phyloP scores from a whole-genome alignment of 2,329 filamentous ascomycete species.

The Colletotrichum orbiculare region DNA sequence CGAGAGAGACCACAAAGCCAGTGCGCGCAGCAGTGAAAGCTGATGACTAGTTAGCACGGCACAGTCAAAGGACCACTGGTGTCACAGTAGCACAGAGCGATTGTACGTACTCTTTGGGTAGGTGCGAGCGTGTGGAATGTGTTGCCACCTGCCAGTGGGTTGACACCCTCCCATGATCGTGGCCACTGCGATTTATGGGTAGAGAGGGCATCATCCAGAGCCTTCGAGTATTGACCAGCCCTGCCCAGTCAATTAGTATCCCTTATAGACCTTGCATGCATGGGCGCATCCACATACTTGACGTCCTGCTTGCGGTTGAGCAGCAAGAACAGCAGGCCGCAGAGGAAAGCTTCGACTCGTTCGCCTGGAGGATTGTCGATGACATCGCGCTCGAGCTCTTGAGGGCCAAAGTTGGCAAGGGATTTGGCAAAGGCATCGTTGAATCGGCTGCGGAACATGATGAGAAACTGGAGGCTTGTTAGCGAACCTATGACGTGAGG shows the following conservation, averaged over 20 bases:
- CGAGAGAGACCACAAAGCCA: conserved; percentile 89
- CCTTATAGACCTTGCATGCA: not conserved
- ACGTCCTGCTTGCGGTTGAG: conserved; percentile 98
- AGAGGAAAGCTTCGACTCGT: conserved; percentile 87
- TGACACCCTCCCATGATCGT: conserved; percentile 82
- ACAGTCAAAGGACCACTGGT: not conserved
- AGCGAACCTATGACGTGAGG: conserved; percentile 43
- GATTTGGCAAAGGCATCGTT: conserved; percentile 89
- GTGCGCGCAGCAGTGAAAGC: conserved; percentile 84
- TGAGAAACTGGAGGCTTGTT: conserved; percentile 80
- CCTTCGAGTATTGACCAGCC: conserved; percentile 90
- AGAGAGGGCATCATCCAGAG: conserved; percentile 91
- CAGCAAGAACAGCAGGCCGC: conserved; percentile 86
- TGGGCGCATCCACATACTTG: conserved; percentile 73
- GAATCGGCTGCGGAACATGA: conserved; percentile 97
- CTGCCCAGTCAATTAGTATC: conserved; percentile 57
- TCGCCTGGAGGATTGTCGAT: conserved; percentile 82
- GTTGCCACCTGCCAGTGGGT: conserved; percentile 81
- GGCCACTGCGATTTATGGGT: conserved; percentile 92
- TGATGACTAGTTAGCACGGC: conserved; percentile 51
- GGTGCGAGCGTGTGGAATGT: conserved; percentile 87
- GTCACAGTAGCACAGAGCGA: not conserved
- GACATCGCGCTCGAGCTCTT: conserved; percentile 92
- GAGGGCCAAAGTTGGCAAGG: conserved; percentile 88
- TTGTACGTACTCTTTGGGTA: conserved; percentile 76